A percentile compares a stretch with the other conserved stretches of the same genome.
Evolutionary conservation across 768 basidiomycete species (phyloP).

Genomic region (Dictyophora rubrovolvata): DNA sequence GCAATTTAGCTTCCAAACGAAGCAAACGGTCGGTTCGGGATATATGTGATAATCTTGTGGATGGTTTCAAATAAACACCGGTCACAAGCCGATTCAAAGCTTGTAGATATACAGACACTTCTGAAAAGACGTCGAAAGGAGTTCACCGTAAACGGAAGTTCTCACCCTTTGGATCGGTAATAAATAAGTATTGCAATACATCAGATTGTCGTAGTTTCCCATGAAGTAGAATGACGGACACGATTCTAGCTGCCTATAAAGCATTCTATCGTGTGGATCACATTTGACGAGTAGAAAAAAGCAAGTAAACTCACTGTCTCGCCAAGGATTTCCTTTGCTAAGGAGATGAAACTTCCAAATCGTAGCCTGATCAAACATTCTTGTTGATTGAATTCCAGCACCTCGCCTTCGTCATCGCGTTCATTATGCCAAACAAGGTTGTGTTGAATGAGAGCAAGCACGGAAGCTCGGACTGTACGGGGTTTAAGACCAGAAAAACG

Average conservation of each 20-base stretch:
- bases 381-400: constrained; percentile 72
- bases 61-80: constrained; percentile 65
- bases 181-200: constrained; percentile 43
- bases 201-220: constrained; percentile 77
- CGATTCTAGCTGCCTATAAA: constrained; percentile 62
- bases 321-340: constrained; percentile 64
- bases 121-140: constrained; percentile 14
- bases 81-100: constrained; percentile 63
- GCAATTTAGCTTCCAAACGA: constrained; percentile 72
- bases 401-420: constrained; percentile 59
- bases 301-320: constrained; percentile 40
- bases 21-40: constrained; percentile 77
- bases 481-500: constrained; percentile 61
- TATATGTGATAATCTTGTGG: constrained; percentile 64
- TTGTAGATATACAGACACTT: constrained; percentile 40
- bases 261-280: neutral
- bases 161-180: constrained; percentile 50
- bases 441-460: constrained; percentile 81
- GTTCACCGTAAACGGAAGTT: constrained; percentile 3
- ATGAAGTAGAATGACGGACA: constrained; percentile 69
- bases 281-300: constrained; percentile 1
- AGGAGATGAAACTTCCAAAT: constrained; percentile 74
- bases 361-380: constrained; percentile 76
- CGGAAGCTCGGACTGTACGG: constrained; percentile 54
- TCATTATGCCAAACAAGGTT: constrained; percentile 83